Conservation (phyloP, 257 asterid species). For the Solanum peruvianum region DNA sequence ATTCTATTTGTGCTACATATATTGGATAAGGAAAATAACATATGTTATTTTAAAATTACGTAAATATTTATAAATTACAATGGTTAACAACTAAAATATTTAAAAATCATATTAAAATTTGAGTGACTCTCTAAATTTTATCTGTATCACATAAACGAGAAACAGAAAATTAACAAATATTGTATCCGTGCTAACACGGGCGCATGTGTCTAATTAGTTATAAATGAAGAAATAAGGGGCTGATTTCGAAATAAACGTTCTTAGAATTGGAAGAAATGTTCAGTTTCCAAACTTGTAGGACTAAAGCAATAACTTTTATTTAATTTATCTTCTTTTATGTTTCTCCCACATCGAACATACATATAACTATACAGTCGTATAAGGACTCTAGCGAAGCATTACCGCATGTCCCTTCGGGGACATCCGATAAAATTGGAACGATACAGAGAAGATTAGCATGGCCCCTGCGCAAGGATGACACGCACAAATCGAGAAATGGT, state of each 20-base stretch:
- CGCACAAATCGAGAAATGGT: not conserved
- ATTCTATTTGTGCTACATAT: too few relatives aligned
- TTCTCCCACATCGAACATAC: not conserved
- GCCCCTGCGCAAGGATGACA: slow-evolving; percentile 9
- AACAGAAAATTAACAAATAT: too few relatives aligned
- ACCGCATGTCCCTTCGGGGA: not conserved
- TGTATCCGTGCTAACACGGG: too few relatives aligned
- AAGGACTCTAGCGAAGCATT: fast-evolving
- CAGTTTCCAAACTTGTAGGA: not conserved
- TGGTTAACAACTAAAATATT: too few relatives aligned
- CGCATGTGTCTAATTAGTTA: not conserved
- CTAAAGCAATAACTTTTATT: not conserved
- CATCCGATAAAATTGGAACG: not conserved
- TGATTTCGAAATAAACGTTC: not conserved
- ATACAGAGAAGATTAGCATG: not conserved
- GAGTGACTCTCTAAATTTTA: too few relatives aligned
- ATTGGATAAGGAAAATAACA: too few relatives aligned
- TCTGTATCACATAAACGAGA: too few relatives aligned
- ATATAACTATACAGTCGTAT: too few relatives aligned
- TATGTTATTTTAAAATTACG: too few relatives aligned
- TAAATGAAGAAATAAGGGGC: not conserved
- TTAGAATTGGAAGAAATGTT: not conserved
- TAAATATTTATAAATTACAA: too few relatives aligned
- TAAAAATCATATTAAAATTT: too few relatives aligned
- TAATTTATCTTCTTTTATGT: too few relatives aligned